Evolutionary conservation across 257 asterid genomes (phyloP), one percentile per base, ranked within the genome.

Genomic region (Solanum habrochaites): DNA sequence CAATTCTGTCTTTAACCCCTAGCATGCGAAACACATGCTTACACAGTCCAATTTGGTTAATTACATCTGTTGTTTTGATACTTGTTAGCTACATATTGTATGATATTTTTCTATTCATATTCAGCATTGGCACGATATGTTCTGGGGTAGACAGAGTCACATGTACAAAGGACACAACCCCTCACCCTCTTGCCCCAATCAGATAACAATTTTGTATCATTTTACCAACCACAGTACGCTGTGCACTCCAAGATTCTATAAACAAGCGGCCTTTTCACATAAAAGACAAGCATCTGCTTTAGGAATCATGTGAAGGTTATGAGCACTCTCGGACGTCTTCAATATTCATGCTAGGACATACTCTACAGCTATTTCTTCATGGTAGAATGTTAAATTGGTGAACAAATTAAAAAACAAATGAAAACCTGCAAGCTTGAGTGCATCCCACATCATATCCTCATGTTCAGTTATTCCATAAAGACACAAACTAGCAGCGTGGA

Each of bases 401-500:
- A 40, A 5, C 20, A 85, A 62, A 85, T 20, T 32, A 31, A 40
- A 71, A 47, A 16, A 39, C 35, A 75, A 60, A 87, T 47, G 83
- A 42, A 49, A 88, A 92, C 98, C 99, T 87, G 98, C 92, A 87
- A 72, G 88, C 72, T 87, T 92, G 86, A 96, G 93, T 85, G 91
- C 94, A 88, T 91, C 91, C 99, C 99, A 95, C 98, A 96, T 93
- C 89, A 93, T 92, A 83, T 95, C 98, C 84, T 97, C 99, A 88
- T 93, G 96, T 93, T 97, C 99, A 43, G 95, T 84, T 83, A 96
- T 93, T 85, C 99, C 99, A 93, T 88, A 97, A 52, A 97, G 93
- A 88, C 99, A 95, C 90, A 97, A 91, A 23, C 90, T 93, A 82
- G 98, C 97, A 86, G 93, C 93, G 82, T 93, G 90, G 78, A 92